Percentiles rank a stretch among this genome's conserved stretches.
Conservation (phyloP, 2,329 filamentous ascomycete genomes). For the Colletotrichum somersetense region DNA sequence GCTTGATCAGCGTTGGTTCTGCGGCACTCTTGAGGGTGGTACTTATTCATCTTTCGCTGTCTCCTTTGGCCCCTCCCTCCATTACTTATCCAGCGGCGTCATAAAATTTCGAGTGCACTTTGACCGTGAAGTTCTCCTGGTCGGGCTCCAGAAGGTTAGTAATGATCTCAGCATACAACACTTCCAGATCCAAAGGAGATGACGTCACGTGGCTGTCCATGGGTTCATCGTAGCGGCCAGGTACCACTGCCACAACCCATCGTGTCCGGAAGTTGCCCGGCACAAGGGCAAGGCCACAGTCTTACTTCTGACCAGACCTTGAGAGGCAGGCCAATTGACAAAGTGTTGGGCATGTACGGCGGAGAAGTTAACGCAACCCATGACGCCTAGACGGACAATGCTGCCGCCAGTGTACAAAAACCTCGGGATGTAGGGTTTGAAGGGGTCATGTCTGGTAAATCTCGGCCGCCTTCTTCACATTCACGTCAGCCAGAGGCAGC, state of each 20-base stretch:
- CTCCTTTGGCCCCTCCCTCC: slow-evolving; percentile 65
- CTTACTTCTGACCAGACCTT: slow-evolving; percentile 64
- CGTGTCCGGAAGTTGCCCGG: slow-evolving; percentile 72
- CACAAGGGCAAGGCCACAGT: slow-evolving; percentile 64
- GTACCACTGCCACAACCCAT: slow-evolving; percentile 79
- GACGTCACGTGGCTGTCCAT: neutral
- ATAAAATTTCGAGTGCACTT: slow-evolving; percentile 68
- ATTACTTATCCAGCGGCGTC: too few species aligned
- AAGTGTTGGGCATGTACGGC: slow-evolving; percentile 72
- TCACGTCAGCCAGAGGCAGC: slow-evolving; percentile 66
- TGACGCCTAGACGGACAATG: slow-evolving; percentile 65
- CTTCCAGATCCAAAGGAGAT: slow-evolving; percentile 65
- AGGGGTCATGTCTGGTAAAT: slow-evolving; percentile 64
- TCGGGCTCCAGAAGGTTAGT: slow-evolving; percentile 73
- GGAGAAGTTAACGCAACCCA: slow-evolving; percentile 78
- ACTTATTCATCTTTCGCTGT: slow-evolving; percentile 65
- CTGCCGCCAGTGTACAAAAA: slow-evolving; percentile 21
- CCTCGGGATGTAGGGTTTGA: slow-evolving; percentile 53
- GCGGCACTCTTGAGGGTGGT: too few species aligned
- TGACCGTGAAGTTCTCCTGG: slow-evolving; percentile 81
- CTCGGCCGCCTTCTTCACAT: slow-evolving; percentile 54
- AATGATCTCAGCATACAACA: neutral
- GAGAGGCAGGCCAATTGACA: slow-evolving; percentile 73
- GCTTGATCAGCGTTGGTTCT: neutral
- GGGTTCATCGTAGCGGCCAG: slow-evolving; percentile 57